Base-by-base conservation (phyloP, 2,329 filamentous ascomycete species). In the Cercospora janseana region DNA sequence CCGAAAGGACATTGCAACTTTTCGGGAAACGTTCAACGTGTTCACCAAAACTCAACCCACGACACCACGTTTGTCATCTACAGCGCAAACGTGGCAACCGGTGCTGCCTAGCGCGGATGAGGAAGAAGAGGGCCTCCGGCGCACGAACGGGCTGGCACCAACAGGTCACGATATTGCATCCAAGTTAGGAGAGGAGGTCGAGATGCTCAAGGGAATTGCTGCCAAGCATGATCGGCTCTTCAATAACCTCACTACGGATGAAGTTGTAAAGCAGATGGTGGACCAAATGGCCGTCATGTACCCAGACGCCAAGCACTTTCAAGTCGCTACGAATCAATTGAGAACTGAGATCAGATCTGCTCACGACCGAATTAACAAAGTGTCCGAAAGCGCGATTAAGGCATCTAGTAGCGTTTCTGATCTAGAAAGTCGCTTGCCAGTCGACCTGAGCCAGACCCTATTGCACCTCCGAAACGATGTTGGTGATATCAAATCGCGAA, bases 181-280 rank as follows among this genome's bases (percentile, higher is more conserved):
- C 10, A 24, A 23, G 18, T n/a, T 38, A 7, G 12, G 21, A 1
- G 12, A 10, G 9, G 45, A 49, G 9, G 27, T 52, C 7, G 50
- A 52, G n/a, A 27, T 34, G 28, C 20, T 52, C 4, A 46, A 46
- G 26, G 16, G 15, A 4, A 15, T 35, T 8, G 28, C 10, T 5
- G 10, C 32, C 23, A 18, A 38, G 15, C 45, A 49, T 27, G 29
- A 31, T 12, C 31, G 24, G n/a, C 23, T 18, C 5, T 32, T 49
- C n/a, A 52, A 52, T 31, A 52, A 52, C 26, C 20, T 52, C 4
- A 46, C 45, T 16, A 52, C 50, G 15, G 50, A 52, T 8, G 50
- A 52, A 2, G 12, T 52, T n/a, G 45, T 45, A 12, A 38, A 42
- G 18, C 50, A 52, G 21, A 52, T 52, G 50, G 40, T 48, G 15